Conservation (phyloP, 257 asterid genomes). For the Leonotis leonurus region DNA sequence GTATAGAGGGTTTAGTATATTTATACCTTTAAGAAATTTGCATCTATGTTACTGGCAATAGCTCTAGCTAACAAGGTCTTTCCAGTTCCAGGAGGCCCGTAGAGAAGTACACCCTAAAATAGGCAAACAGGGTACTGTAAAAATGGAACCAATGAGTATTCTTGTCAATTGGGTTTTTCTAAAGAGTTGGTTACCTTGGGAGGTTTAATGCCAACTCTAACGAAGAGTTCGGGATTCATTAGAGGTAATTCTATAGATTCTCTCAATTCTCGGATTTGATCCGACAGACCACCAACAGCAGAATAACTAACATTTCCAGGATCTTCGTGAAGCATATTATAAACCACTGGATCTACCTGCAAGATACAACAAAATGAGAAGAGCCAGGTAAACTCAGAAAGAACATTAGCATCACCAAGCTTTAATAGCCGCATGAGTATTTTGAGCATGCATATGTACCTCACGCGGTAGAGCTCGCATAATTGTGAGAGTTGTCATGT, state of each 20-base stretch:
- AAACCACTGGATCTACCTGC: slow-evolving; percentile 95
- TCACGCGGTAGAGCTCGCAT: slow-evolving; percentile 99
- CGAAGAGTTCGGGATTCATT: slow-evolving; percentile 94
- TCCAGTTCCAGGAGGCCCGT: slow-evolving; percentile 99
- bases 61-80: slow-evolving; percentile 96
- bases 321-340: slow-evolving; percentile 97
- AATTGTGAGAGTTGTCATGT: slow-evolving; percentile 93
- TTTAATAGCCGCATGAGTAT: neutral
- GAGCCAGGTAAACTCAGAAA: neutral
- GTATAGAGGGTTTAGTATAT: neutral
- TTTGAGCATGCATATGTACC: slow-evolving; percentile 31
- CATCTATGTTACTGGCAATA: slow-evolving; percentile 94
- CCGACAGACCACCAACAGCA: slow-evolving; percentile 94
- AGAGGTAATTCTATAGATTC: slow-evolving; percentile 90
- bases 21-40: slow-evolving; percentile 83
- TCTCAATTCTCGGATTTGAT: slow-evolving; percentile 89
- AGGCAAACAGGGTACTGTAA: slow-evolving; percentile 6
- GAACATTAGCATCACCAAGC: neutral
- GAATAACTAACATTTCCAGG: slow-evolving; percentile 97
- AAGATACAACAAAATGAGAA: slow-evolving; percentile 9
- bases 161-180: neutral
- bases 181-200: slow-evolving; percentile 53
- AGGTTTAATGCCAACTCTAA: slow-evolving; percentile 92
- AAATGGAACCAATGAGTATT: neutral
- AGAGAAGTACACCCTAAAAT: slow-evolving; percentile 86